A percentile compares a stretch with the other conserved stretches of the same genome.
phyloP scores from a whole-genome alignment of 2,329 filamentous ascomycete species.

The Arthrobotrys entomopaga region DNA sequence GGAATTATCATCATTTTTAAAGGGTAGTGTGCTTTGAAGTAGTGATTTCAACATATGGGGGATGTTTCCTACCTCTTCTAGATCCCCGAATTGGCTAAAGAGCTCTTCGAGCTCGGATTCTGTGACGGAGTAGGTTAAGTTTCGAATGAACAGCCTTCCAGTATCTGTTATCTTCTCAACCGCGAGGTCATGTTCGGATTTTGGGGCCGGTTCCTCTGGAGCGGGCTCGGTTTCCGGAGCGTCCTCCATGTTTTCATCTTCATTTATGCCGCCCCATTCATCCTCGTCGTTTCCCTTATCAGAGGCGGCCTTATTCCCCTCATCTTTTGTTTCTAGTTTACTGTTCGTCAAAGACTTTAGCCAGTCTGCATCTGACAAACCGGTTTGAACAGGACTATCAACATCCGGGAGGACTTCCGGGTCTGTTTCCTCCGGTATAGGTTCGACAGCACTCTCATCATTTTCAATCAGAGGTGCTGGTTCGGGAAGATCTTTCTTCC shows the following conservation, averaged over 20 bases:
- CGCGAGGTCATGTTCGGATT: constrained; percentile 61
- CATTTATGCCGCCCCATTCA: constrained; percentile 51
- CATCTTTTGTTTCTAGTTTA: constrained; percentile 75
- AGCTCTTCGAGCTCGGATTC: constrained; percentile 79
- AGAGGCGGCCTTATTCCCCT: neutral
- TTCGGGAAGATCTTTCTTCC: constrained; percentile 59
- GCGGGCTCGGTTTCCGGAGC: constrained; percentile 50
- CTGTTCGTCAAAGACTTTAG: constrained; percentile 84
- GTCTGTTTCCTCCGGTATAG: constrained; percentile 21
- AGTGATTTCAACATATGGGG: constrained; percentile 40
- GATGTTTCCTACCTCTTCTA: constrained; percentile 81
- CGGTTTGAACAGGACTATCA: constrained; percentile 14
- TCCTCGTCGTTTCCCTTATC: constrained; percentile 50
- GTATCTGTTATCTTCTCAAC: constrained; percentile 75
- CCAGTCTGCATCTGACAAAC: constrained; percentile 79
- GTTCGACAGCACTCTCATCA: constrained; percentile 28
- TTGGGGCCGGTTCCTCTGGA: constrained; percentile 61
- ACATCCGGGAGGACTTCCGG: constrained; percentile 40
- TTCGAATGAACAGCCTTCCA: constrained; percentile 85
- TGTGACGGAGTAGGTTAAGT: constrained; percentile 81
- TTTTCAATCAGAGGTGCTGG: neutral
- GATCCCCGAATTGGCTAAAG: constrained; percentile 77
- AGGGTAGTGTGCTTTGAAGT: constrained; percentile 55
- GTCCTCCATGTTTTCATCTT: constrained; percentile 57
- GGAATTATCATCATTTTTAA: constrained; percentile 87